phyloP scores from a whole-genome alignment of 352 stramenopile species.

The Pythium sukuiense region DNA sequence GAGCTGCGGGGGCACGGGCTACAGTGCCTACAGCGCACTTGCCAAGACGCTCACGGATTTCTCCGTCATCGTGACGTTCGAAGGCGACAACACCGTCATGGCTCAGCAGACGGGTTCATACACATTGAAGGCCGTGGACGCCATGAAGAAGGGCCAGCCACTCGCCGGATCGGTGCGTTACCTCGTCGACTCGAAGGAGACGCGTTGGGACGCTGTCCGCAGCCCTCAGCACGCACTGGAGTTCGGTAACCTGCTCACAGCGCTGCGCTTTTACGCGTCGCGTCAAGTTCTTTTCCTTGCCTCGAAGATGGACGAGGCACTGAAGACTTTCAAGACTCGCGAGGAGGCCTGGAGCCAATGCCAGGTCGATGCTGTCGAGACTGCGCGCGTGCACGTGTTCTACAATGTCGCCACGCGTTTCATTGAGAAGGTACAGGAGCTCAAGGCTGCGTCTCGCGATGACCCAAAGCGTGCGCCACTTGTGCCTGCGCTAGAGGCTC shows the following conservation, averaged over 20 bases:
- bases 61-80: slow-evolving; percentile 95
- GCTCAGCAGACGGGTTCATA: slow-evolving; percentile 91
- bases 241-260: slow-evolving; percentile 34
- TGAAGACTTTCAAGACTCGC: slow-evolving; percentile 9
- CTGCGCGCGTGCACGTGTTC: slow-evolving; percentile 73
- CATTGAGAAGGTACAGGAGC: slow-evolving; percentile 50
- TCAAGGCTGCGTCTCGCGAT: slow-evolving; percentile 25
- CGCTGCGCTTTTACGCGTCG: slow-evolving; percentile 56
- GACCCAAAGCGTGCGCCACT: slow-evolving; percentile 29
- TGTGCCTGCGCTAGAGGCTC: slow-evolving; percentile 48
- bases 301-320: slow-evolving; percentile 32
- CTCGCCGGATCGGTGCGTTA: slow-evolving; percentile 67
- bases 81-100: slow-evolving; percentile 97
- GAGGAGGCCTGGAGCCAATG: slow-evolving; percentile 61
- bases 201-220: slow-evolving; percentile 37
- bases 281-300: slow-evolving; percentile 45
- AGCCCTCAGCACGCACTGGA: slow-evolving; percentile 35
- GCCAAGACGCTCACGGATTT: slow-evolving; percentile 92
- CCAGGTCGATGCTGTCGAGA: slow-evolving; percentile 75
- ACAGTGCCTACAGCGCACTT: slow-evolving; percentile 90
- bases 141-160: slow-evolving; percentile 42
- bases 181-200: slow-evolving; percentile 31
- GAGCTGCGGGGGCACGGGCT: slow-evolving; percentile 95
- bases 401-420: slow-evolving; percentile 68
- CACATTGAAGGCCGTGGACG: slow-evolving; percentile 62